Conservation (phyloP, 257 asterid species). For the Linaria vulgaris region DNA sequence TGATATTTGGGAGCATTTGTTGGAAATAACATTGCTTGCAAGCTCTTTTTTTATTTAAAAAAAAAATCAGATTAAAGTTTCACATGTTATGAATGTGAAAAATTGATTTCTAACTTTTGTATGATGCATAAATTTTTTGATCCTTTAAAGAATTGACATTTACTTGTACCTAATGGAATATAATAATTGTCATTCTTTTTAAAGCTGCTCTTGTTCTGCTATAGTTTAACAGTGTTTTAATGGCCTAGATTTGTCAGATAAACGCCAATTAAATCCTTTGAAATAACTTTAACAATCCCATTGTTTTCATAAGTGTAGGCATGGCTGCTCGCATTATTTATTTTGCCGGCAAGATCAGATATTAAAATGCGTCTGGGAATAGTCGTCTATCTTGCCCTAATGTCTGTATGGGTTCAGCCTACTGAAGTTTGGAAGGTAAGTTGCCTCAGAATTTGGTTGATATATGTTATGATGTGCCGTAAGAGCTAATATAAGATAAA, state of each 20-base stretch:
- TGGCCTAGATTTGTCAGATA: constrained; percentile 4
- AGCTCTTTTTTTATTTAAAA: no score
- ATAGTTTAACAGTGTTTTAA: neutral
- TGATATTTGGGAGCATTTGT: no score
- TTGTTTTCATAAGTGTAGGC: constrained; percentile 48
- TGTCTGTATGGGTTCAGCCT: constrained; percentile 78
- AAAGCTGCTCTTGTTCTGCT: no score
- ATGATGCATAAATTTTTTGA: neutral
- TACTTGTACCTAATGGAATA: neutral
- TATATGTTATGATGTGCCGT: constrained; percentile 1
- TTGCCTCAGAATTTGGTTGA: constrained; percentile 5
- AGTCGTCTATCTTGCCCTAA: constrained; percentile 54
- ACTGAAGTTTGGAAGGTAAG: constrained; percentile 86
- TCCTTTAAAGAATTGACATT: neutral
- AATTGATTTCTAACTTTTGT: constrained; percentile 8
- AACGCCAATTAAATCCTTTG: constrained; percentile 8
- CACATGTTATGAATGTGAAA: neutral
- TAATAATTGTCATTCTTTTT: constrained; percentile 9
- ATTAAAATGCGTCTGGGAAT: constrained; percentile 60
- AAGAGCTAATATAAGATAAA: neutral
- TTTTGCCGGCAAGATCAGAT: constrained; percentile 80
- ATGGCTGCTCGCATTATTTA: constrained; percentile 83
- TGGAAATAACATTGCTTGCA: no score
- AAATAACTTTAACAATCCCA: constrained; percentile 17
- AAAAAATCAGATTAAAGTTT: no score